Base-by-base conservation (phyloP, 2,329 filamentous ascomycete species). In the Esteya vermicola region DNA sequence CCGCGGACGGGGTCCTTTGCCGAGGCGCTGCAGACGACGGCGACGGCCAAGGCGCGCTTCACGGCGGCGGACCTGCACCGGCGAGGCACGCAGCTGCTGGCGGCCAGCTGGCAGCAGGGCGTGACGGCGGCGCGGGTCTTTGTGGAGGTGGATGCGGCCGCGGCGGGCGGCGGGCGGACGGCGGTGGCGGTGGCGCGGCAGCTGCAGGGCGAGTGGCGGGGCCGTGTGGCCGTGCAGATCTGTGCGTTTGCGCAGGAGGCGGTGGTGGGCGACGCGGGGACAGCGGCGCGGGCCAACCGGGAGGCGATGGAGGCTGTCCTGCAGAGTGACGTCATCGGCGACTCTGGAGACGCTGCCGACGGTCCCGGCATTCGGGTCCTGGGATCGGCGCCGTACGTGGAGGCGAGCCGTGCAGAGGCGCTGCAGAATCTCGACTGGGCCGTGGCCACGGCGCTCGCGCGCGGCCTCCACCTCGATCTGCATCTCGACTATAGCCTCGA, bases 401-500 rank as follows among this genome's bases (percentile, higher is more conserved):
- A 85, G 54, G 52, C 59, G 6, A 62, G 62, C 21, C 50, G 59
- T 18, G 54, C 57, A 9, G 64, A 63, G 7, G 64, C 67, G 43
- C 59, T 66, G 39, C 51, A 54, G 36, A 85, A 83, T 49, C 70
- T 82, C 16, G 59, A 68, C 16, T 84, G 75, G 72, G 72, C 79
- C 14, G 59, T 80, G 30, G 57, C 63, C 2, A 60, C 65, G 20
- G 75, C 75, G 2, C 51, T 76, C 28, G 45, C 57, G 19, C 51
- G 64, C 30, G 51, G 55, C 2, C 63, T 76, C 38, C 72, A 81
- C 52, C 56, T 85, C 6, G 80, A 85, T 50, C 74, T 84, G 34
- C 81, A 85, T 52, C 63, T 85, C 6, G 81, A 85, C 54, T 84
- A 85, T 53, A 75, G 76, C 42, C 59, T 84, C 3, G 67, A 77